phyloP scores from a whole-genome alignment of 306 rosid genomes.

The Oemleria cerasiformis region DNA sequence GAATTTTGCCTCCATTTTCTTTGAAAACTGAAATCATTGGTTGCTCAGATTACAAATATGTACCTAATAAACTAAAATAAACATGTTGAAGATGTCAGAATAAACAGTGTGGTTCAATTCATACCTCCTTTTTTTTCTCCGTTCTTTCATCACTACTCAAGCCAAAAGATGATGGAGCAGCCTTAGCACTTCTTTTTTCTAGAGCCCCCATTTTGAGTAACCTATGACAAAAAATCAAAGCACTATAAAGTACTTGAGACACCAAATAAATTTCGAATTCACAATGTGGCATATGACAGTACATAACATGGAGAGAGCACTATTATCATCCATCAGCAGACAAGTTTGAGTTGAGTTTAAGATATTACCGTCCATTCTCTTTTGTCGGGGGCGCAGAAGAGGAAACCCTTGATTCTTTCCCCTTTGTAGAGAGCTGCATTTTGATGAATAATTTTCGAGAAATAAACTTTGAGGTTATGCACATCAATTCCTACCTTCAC shows the following conservation, averaged over 20 bases:
- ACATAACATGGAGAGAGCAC: slow-evolving; percentile 5
- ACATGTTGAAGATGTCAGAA: background rate
- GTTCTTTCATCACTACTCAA: slow-evolving; percentile 43
- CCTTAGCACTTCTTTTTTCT: slow-evolving; percentile 50
- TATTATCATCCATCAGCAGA: slow-evolving; percentile 7
- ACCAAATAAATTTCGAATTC: background rate
- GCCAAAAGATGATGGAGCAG: slow-evolving; percentile 34
- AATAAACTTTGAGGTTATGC: slow-evolving; percentile 11
- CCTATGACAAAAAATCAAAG: slow-evolving; percentile 35
- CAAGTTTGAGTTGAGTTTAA: slow-evolving; percentile 4
- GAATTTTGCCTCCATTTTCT: slow-evolving; percentile 45
- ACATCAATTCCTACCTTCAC: slow-evolving; percentile 1
- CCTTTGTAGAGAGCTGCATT: slow-evolving; percentile 54
- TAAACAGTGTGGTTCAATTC: slow-evolving; percentile 1
- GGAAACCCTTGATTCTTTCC: slow-evolving; percentile 49
- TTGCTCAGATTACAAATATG: slow-evolving; percentile 1
- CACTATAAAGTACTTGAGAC: background rate
- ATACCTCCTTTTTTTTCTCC: slow-evolving; percentile 62
- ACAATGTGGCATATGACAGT: background rate
- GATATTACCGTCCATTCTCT: slow-evolving; percentile 68
- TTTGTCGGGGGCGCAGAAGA: slow-evolving; percentile 43
- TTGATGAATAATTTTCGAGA: background rate
- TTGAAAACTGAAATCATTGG: slow-evolving; percentile 33
- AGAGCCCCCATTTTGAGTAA: slow-evolving; percentile 9
- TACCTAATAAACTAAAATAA: background rate